These are phyloP conservation scores for Multifurca ochricompacta DNA, from an alignment of 768 basidiomycete species.

Conservation along the genomic window DNA sequence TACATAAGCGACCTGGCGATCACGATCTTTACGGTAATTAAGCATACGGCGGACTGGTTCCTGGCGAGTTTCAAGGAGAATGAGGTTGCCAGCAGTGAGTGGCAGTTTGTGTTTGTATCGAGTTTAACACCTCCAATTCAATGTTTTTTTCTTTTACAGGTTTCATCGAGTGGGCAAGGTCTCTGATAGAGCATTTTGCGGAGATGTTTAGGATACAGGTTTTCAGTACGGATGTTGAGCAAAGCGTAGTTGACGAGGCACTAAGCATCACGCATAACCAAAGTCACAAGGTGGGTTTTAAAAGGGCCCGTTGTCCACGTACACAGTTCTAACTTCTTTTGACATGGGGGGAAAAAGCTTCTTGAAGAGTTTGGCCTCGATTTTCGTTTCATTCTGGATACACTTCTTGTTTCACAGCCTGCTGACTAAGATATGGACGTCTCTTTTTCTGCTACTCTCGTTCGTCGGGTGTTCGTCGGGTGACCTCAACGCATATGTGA, in stretches of 20 bases:
- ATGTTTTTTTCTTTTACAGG: conserved; percentile 47
- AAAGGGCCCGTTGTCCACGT: neutral
- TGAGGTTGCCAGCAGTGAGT: conserved; percentile 83
- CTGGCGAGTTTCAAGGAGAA: conserved; percentile 93
- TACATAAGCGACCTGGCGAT: conserved; percentile 85
- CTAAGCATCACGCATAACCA: conserved; percentile 69
- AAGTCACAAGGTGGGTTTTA: conserved; percentile 83
- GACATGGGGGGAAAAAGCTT: no score
- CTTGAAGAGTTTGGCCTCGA: conserved; percentile 91
- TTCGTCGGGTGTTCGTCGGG: no score
- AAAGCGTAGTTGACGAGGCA: conserved; percentile 67
- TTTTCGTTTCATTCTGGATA: conserved; percentile 85
- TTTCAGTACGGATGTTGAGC: conserved; percentile 72
- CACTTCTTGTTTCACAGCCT: conserved; percentile 52
- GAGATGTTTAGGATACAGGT: conserved; percentile 88
- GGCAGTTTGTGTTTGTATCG: neutral
- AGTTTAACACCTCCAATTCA: neutral
- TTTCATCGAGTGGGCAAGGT: conserved; percentile 91
- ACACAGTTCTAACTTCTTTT: no score
- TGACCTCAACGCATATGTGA: no score
- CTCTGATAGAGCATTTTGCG: conserved; percentile 74
- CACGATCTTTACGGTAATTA: conserved; percentile 89
- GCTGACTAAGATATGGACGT: no score
- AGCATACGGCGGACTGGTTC: conserved; percentile 98
- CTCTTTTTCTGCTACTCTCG: no score